Conservation (phyloP, 2,329 filamentous ascomycete genomes). For the Alternaria metachromatica region DNA sequence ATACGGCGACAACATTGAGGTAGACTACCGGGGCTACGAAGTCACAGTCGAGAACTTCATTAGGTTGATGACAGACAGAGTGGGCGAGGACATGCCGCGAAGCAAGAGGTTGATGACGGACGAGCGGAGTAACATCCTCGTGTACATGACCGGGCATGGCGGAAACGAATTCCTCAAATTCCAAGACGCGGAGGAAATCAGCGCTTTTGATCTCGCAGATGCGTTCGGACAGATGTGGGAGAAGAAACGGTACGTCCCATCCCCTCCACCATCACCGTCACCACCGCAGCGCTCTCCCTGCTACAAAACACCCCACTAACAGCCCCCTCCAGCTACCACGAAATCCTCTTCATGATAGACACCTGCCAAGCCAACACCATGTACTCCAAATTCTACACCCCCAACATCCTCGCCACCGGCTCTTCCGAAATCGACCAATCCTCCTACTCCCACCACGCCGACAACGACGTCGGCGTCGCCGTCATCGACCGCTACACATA, state of each 20-base stretch:
- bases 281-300: too few species aligned
- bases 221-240: conserved; percentile 99
- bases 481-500: conserved; percentile 99
- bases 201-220: conserved; percentile 92
- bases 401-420: conserved; percentile 98
- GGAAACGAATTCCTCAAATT: conserved; percentile 99
- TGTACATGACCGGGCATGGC: conserved; percentile 99
- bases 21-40: conserved; percentile 97
- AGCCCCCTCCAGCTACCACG: conserved; percentile 78
- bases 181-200: conserved; percentile 97
- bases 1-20: conserved; percentile 98
- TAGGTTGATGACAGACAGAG: conserved; percentile 88
- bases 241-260: conserved; percentile 77
- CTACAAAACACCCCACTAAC: too few species aligned
- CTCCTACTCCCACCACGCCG: conserved; percentile 96
- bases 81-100: conserved; percentile 91
- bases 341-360: conserved; percentile 99
- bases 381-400: conserved; percentile 97
- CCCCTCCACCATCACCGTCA: too few species aligned
- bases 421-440: conserved; percentile 95
- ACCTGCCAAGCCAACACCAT: conserved; percentile 99
- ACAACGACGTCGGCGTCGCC: conserved; percentile 96
- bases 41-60: conserved; percentile 99
- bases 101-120: conserved; percentile 95
- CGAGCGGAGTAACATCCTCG: conserved; percentile 93